Percentiles rank a stretch among this genome's conserved stretches.
These are phyloP conservation scores for Ambrosia hybrid DNA, from an alignment of 140 eudicot genomes.

Conservation along the genomic window DNA sequence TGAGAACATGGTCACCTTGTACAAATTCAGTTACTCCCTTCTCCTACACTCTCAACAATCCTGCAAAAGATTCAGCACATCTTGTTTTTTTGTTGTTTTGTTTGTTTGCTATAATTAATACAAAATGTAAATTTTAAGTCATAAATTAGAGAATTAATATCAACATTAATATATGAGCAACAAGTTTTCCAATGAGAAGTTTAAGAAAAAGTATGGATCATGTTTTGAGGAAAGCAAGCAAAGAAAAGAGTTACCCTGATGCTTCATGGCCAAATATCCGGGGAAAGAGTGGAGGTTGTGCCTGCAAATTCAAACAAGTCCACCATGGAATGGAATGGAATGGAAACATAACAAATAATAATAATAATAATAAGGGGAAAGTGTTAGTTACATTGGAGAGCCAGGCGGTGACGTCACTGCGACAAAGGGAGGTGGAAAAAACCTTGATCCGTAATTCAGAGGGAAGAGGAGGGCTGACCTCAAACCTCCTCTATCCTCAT, in stretches of 20 bases:
- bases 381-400: constrained; percentile 53
- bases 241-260: constrained; percentile 67
- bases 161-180: background rate
- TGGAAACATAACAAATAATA: too few species aligned
- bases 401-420: constrained; percentile 94
- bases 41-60: constrained; percentile 92
- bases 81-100: background rate
- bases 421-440: constrained; percentile 87
- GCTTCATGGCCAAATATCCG: constrained; percentile 99
- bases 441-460: constrained; percentile 86
- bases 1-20: constrained; percentile 91
- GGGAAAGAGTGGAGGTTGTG: constrained; percentile 66
- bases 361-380: too few species aligned
- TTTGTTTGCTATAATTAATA: background rate
- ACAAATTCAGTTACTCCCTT: constrained; percentile 83
- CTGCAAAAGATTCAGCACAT: constrained; percentile 42
- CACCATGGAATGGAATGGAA: too few species aligned
- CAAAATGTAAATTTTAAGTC: background rate
- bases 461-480: constrained; percentile 79
- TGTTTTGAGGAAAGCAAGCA: too few species aligned
- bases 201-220: background rate
- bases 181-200: too few species aligned
- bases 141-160: background rate
- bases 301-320: constrained; percentile 43
- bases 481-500: constrained; percentile 83